Conservation (phyloP, 169 alveolate species). For the Plasmodium yoelii region DNA sequence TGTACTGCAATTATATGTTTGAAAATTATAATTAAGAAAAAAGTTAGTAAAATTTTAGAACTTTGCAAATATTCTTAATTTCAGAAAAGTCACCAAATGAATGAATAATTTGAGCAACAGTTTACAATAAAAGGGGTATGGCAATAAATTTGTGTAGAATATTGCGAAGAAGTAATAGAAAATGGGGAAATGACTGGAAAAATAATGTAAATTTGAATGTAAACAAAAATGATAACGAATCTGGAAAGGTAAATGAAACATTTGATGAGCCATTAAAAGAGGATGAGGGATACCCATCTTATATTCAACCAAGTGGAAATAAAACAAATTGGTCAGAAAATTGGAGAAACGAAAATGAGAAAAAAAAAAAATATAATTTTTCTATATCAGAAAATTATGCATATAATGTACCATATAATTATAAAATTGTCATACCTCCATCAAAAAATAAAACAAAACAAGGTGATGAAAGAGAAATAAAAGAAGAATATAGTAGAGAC, state of each 20-base stretch:
- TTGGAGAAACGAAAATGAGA: slow-evolving; percentile 14
- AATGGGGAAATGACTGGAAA: neutral
- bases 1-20: no score
- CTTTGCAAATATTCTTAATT: no score
- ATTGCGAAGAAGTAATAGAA: slow-evolving; percentile 1
- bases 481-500: slow-evolving; percentile 83
- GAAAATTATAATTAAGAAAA: no score
- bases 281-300: slow-evolving; percentile 40
- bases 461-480: slow-evolving; percentile 19
- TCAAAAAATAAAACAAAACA: slow-evolving; percentile 5
- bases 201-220: neutral
- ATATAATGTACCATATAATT: slow-evolving; percentile 71
- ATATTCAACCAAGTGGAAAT: slow-evolving; percentile 58
- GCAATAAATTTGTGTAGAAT: slow-evolving; percentile 4
- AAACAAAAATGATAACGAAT: neutral
- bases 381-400: slow-evolving; percentile 58
- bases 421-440: slow-evolving; percentile 61
- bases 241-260: slow-evolving; percentile 2
- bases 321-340: slow-evolving; percentile 42
- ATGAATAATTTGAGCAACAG: no score
- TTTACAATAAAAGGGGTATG: neutral
- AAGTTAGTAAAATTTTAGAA: no score
- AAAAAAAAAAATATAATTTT: slow-evolving; percentile 6
- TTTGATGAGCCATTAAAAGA: slow-evolving; percentile 47
- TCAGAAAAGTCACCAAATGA: no score